Evolutionary conservation across 805 yeast genomes (phyloP), one percentile per base, ranked within the genome.

Genomic region (Saccharomycopsis amapae): DNA sequence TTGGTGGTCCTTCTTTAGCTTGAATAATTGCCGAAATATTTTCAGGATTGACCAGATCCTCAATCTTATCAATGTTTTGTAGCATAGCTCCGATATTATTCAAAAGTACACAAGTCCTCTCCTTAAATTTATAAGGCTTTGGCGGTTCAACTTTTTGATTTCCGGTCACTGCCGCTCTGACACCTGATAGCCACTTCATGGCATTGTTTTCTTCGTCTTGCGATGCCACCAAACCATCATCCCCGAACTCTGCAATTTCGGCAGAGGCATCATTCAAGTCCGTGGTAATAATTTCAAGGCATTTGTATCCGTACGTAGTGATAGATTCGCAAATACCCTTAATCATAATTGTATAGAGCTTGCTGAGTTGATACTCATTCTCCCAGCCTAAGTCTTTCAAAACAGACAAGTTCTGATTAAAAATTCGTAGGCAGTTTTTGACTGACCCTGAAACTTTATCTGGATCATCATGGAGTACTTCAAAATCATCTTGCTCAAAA

Each of bases 71-170:
- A 7, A 78, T 53, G 45, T 75, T 74, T 1, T 63, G 56, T 55
- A 71, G 58, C 68, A 76, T 68, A 9, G 74, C 71, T 1, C 75
- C 68, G 7, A 87, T 57, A 55, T 87, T 78, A 60, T 84, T 85
- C 50, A 86, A 65, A n/a, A 82, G 78, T n/a, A 83, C 76, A 62
- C 94, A 85, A 0, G 88, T 79, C 44, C 72, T 69, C 4, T 70
- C 65, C 48, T 71, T 67, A 63, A 82, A 82, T 37, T 74, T 28
- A 56, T 70, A 79, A 0, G 88, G 81, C 13, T 69, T 72, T 2
- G 76, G 72, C 40, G 60, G 52, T 5, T 62, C 64, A 34, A 34
- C n/a, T 37, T 66, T 67, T 1, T 59, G 61, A 2, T 64, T 58
- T 19, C 68, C 62, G 23, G 62, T 61, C 0, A 79, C 71, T 1